These are phyloP conservation scores for Solanum hybrid DNA, from an alignment of 305 asterid species.

Conservation along the genomic window DNA sequence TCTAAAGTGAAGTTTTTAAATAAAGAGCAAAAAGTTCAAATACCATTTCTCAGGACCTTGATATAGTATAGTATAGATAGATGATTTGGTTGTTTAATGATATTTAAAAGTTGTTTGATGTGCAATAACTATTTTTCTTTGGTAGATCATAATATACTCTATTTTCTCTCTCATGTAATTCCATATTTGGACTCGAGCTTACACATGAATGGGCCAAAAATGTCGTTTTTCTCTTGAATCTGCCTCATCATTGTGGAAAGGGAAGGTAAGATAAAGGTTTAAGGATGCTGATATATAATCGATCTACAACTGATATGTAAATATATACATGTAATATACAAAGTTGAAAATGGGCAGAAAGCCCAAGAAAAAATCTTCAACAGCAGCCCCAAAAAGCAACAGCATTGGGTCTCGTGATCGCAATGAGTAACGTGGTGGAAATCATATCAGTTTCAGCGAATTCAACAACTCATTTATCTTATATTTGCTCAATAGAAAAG, in stretches of 20 bases:
- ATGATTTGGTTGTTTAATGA: too few relatives aligned
- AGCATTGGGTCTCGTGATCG: background rate
- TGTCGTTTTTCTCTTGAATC: background rate
- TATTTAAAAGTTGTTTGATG: background rate
- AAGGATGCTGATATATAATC: background rate
- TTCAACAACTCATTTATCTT: background rate
- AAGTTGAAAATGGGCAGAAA: background rate
- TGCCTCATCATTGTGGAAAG: background rate
- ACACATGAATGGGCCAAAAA: background rate
- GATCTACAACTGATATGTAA: background rate
- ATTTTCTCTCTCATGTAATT: background rate
- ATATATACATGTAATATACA: background rate
- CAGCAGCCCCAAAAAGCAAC: background rate
- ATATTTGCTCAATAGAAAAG: background rate
- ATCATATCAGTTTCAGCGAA: background rate
- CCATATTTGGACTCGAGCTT: background rate
- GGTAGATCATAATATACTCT: background rate
- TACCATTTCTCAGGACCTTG: background rate
- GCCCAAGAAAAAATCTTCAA: background rate
- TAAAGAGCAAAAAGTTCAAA: background rate
- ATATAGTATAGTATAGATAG: background rate
- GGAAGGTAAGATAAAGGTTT: background rate
- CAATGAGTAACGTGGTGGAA: background rate
- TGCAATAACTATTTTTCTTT: background rate
- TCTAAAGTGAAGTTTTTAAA: background rate